A percentile compares a stretch with the other conserved stretches of the same genome.
phyloP scores from a whole-genome alignment of 1,139 yeast genomes.

The Sugiyamaella pinicola region DNA sequence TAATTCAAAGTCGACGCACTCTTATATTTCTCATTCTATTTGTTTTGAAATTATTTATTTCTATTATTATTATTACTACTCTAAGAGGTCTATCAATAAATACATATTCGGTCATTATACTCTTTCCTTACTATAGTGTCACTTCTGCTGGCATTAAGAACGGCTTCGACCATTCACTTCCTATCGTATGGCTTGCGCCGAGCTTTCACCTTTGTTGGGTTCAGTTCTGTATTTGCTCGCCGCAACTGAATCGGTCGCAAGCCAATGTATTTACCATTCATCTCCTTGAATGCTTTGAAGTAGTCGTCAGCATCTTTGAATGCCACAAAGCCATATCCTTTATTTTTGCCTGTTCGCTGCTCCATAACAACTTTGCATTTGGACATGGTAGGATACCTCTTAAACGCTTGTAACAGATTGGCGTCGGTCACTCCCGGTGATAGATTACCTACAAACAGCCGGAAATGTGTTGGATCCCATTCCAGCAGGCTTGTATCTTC shows the following conservation, averaged over 20 bases:
- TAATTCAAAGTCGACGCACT: too few species aligned
- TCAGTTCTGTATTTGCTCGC: constrained; percentile 59
- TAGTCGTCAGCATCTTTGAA: constrained; percentile 63
- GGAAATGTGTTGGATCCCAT: constrained; percentile 70
- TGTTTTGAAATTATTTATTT: not conserved
- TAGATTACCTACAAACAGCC: constrained; percentile 73
- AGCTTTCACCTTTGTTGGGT: constrained; percentile 36
- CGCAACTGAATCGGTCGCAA: constrained; percentile 71
- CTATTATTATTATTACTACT: constrained; percentile 3
- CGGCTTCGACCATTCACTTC: too few species aligned
- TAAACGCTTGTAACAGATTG: constrained; percentile 55
- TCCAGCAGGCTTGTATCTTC: constrained; percentile 49
- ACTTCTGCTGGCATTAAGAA: not conserved
- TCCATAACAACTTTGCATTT: constrained; percentile 53
- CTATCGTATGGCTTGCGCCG: constrained; percentile 25
- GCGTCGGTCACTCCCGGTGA: constrained; percentile 69
- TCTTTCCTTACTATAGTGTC: too few species aligned
- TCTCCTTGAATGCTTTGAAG: constrained; percentile 67
- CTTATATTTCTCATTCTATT: not conserved
- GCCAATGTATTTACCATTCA: constrained; percentile 78
- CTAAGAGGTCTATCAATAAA: not conserved
- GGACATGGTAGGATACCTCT: constrained; percentile 52
- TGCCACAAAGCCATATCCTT: constrained; percentile 74
- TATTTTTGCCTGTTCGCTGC: constrained; percentile 46
- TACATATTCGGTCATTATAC: not conserved